Base-by-base conservation (phyloP, 78 protist genomes). In the Cavenderia fasciculata region DNA sequence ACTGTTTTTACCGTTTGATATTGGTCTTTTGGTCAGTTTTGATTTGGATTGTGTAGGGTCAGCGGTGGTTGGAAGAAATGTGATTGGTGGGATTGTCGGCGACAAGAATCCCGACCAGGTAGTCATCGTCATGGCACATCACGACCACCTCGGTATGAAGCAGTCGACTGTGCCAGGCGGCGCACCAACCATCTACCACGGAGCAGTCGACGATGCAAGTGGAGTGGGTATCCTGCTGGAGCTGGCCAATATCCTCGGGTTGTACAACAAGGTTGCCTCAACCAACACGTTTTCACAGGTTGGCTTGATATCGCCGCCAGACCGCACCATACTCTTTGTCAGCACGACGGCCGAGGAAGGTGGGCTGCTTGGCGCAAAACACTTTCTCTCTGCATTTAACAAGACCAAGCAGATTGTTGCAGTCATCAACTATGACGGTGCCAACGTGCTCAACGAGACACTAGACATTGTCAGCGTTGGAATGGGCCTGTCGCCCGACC, bases 111-210 rank as follows among this genome's bases (percentile, higher is more conserved):
- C 84, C 4, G n/a, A 56, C 4, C 57, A 74, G 25, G 41, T 44
- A 7, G 36, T 74, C 1, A 29, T 74, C 8, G 43, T 74, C 36
- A 74, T 74, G 84, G 84, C 84, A 5, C 84, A 74, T 40, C 84
- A 74, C 40, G 84, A 74, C 36, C 84, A 74, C 27, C 23, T 74
- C 10, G 84, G 84, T 5, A n/a, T n/a, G n/a, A n/a, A n/a, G n/a
- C n/a, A n/a, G n/a, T 12, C 27, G 11, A 27, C 41, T 25, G 31
- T 54, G 0, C 0, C 54, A 34, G 18, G 40, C 2, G 61, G 63
- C 23, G 34, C 52, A 56, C 5, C 84, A 31, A 1, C 5, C 40
- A 41, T 74, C 4, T 74, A 41, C 41, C 63, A 74, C 29, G 84
- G 84, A 4, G 84, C 84, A 14, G 40, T 74, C 3, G 84, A 74